A percentile compares a stretch with the other conserved stretches of the same genome.
Conservation (phyloP, 2,329 filamentous ascomycete genomes). For the Pyricularia sp. region DNA sequence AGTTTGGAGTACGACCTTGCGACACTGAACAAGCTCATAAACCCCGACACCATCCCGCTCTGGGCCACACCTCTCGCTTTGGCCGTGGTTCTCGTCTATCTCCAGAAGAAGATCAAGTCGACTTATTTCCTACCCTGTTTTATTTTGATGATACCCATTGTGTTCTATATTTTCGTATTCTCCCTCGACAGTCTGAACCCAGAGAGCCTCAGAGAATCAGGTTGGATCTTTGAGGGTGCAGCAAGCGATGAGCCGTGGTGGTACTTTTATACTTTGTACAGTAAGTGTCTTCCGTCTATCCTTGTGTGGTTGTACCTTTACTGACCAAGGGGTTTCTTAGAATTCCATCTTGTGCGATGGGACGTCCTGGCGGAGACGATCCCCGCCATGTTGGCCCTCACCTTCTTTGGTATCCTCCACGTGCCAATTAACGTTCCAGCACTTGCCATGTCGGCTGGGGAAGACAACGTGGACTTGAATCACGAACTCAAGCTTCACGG, state of each 20-base stretch:
- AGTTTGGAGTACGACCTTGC: constrained; percentile 69
- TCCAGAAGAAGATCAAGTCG: constrained; percentile 64
- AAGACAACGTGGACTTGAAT: constrained; percentile 86
- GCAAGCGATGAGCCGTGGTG: constrained; percentile 84
- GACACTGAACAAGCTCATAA: constrained; percentile 63
- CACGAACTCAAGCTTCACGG: constrained; percentile 86
- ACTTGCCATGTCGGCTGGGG: constrained; percentile 75
- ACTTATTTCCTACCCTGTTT: constrained; percentile 80
- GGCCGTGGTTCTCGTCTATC: constrained; percentile 60
- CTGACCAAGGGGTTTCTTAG: constrained; percentile 27
- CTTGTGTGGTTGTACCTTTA: not conserved
- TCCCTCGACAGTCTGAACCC: constrained; percentile 56
- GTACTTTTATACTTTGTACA: constrained; percentile 93
- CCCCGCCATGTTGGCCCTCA: constrained; percentile 90
- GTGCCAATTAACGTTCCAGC: constrained; percentile 97
- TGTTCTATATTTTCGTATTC: constrained; percentile 69
- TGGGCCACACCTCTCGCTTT: constrained; percentile 73
- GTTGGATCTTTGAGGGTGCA: constrained; percentile 88
- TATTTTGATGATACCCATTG: constrained; percentile 63
- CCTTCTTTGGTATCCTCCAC: constrained; percentile 93
- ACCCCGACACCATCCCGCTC: constrained; percentile 60
- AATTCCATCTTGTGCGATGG: constrained; percentile 73
- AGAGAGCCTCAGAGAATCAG: constrained; percentile 51
- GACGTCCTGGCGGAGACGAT: constrained; percentile 69
- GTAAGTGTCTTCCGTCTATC: constrained; percentile 36